Evolutionary conservation across 257 asterid species (phyloP).

Genomic region (Plectranthus barbatus): DNA sequence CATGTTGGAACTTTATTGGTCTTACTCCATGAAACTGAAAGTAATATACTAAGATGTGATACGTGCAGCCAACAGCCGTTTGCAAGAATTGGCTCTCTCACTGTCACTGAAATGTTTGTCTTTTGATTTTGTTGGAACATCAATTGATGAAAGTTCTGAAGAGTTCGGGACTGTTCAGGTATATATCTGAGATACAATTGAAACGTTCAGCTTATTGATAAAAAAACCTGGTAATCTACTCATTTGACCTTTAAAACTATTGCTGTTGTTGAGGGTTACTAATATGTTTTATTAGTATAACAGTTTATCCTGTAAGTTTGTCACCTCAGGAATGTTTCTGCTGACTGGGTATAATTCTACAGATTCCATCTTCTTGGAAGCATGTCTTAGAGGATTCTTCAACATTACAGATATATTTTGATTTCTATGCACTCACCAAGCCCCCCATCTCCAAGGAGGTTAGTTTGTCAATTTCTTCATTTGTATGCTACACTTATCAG

Average conservation of each 20-base stretch:
- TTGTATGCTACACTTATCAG: not conserved
- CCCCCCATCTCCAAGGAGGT: conserved; percentile 96
- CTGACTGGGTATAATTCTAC: conserved; percentile 21
- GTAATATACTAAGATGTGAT: conserved; percentile 10
- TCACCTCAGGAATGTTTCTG: conserved; percentile 2
- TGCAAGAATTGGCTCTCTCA: conserved; percentile 87
- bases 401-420: conserved; percentile 89
- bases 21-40: conserved; percentile 7
- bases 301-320: not conserved
- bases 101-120: conserved; percentile 84
- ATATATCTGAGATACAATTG: conserved; percentile 2
- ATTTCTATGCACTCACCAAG: conserved; percentile 72
- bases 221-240: not conserved
- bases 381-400: conserved; percentile 70
- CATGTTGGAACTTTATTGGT: conserved; percentile 2
- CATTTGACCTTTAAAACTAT: not conserved
- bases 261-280: not conserved
- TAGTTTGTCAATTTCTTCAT: conserved; percentile 14
- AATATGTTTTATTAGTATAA: not conserved
- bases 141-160: conserved; percentile 95
- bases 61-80: conserved; percentile 55
- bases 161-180: conserved; percentile 99
- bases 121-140: conserved; percentile 92
- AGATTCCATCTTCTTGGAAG: conserved; percentile 95
- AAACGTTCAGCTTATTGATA: not conserved